These are phyloP conservation scores for Chlamydomonas schloesseri DNA, from an alignment of 139 green algal genomes.

Conservation along the genomic window DNA sequence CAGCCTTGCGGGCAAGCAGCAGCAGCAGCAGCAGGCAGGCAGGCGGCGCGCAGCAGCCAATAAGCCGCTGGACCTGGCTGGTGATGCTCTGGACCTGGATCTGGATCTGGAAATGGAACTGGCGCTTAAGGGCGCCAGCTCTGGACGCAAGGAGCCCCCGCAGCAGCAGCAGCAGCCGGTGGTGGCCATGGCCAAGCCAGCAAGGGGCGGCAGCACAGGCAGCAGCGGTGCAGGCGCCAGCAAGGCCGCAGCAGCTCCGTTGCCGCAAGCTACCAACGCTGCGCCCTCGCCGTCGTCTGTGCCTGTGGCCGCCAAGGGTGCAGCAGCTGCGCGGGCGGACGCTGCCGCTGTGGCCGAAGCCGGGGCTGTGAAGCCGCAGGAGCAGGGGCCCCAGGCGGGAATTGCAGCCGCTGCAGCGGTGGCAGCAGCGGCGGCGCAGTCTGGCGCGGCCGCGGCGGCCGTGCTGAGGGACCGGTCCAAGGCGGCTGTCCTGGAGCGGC, in stretches of 20 bases:
- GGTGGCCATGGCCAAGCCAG: not conserved
- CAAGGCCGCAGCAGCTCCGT: not conserved
- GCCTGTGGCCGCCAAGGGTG: not conserved
- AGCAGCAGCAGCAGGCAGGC: too few relatives aligned
- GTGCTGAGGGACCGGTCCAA: not conserved
- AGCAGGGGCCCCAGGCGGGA: too few relatives aligned
- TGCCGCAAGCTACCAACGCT: too few relatives aligned
- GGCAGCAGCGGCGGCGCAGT: not conserved
- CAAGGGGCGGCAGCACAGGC: not conserved
- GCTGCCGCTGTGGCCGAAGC: not conserved
- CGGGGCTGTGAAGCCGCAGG: not conserved
- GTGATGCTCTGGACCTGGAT: too few relatives aligned
- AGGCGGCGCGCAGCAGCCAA: too few relatives aligned
- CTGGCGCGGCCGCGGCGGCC: conserved; percentile 2
- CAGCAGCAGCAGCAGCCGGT: too few relatives aligned
- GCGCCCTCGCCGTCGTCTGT: not conserved
- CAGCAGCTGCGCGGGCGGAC: not conserved
- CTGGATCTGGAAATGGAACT: too few relatives aligned
- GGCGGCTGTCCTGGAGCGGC: not conserved
- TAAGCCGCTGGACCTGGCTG: too few relatives aligned
- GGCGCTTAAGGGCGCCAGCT: too few relatives aligned
- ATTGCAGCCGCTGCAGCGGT: not conserved
- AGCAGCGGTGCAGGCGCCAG: not conserved
- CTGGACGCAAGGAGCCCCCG: too few relatives aligned
- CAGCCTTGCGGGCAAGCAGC: too few relatives aligned